Evolutionary conservation across 176 grass and related monocot genomes (phyloP).

Genomic region (Phyllostachys edulis): DNA sequence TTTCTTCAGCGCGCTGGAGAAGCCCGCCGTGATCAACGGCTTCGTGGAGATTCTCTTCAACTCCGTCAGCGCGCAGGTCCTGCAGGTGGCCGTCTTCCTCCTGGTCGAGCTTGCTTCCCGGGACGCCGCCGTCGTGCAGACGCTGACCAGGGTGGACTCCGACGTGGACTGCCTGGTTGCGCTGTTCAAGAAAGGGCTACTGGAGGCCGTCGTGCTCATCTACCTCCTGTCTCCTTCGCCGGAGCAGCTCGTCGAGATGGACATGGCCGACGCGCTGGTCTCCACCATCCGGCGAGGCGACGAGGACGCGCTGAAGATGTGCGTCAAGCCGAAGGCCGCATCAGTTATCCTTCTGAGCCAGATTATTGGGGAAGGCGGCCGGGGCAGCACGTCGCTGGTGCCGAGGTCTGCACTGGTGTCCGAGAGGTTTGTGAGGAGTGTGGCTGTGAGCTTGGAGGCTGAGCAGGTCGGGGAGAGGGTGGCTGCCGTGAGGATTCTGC

Average conservation of each 20-base stretch:
- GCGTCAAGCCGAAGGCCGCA: constrained; percentile 57
- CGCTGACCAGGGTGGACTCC: constrained; percentile 59
- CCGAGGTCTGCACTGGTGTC: constrained; percentile 39
- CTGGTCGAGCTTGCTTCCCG: constrained; percentile 50
- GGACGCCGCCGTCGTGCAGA: constrained; percentile 55
- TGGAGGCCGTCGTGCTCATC: constrained; percentile 53
- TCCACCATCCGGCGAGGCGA: constrained; percentile 37
- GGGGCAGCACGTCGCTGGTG: constrained; percentile 24
- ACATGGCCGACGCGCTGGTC: constrained; percentile 53
- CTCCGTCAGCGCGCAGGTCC: constrained; percentile 49
- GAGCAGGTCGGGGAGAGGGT: constrained; percentile 47
- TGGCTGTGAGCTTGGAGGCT: constrained; percentile 36
- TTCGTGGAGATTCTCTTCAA: constrained; percentile 76
- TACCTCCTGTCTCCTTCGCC: constrained; percentile 45
- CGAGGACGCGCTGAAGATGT: constrained; percentile 48
- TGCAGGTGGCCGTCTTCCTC: constrained; percentile 51
- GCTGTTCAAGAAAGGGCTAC: constrained; percentile 68
- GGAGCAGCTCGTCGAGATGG: constrained; percentile 57
- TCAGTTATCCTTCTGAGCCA: constrained; percentile 56
- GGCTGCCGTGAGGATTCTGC: constrained; percentile 46
- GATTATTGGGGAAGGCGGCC: constrained; percentile 32
- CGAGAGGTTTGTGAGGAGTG: constrained; percentile 47
- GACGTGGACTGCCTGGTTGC: constrained; percentile 70
- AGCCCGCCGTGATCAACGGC: constrained; percentile 60
- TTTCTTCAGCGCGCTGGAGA: constrained; percentile 25